phyloP scores from a whole-genome alignment of 2,329 filamentous ascomycete species.

The Colletotrichum chlorophyti region DNA sequence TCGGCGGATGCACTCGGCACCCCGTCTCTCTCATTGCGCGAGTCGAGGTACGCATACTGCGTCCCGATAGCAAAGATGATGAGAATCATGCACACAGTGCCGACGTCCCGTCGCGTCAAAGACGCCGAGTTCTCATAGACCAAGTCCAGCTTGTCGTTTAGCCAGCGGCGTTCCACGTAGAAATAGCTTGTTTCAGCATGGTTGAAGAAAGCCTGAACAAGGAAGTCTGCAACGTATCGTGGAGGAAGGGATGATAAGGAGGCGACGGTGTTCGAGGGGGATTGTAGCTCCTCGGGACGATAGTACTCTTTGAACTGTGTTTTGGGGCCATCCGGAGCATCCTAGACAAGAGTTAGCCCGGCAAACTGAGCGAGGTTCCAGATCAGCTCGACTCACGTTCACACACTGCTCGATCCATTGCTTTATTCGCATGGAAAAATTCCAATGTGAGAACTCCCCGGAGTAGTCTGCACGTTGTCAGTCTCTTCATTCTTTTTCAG shows the following conservation, averaged over 20 bases:
- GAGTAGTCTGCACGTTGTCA: constrained; percentile 49
- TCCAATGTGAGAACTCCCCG: constrained; percentile 60
- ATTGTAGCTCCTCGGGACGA: constrained; percentile 53
- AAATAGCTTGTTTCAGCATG: constrained; percentile 57
- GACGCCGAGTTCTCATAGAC: constrained; percentile 47
- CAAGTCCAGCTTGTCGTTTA: constrained; percentile 46
- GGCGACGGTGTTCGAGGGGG: constrained; percentile 44
- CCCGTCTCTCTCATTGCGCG: constrained; percentile 29
- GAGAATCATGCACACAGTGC: constrained; percentile 51
- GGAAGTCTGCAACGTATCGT: constrained; percentile 52
- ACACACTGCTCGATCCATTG: constrained; percentile 53
- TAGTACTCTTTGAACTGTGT: constrained; percentile 48
- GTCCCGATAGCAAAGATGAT: constrained; percentile 57
- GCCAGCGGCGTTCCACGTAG: constrained; percentile 52
- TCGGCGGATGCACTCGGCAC: constrained; percentile 28
- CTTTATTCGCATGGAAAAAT: constrained; percentile 58
- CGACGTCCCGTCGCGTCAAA: constrained; percentile 47
- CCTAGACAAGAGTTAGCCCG: background rate
- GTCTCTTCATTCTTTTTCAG: background rate
- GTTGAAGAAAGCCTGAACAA: constrained; percentile 54
- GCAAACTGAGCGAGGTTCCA: background rate
- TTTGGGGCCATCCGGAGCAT: constrained; percentile 27
- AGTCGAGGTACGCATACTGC: constrained; percentile 56
- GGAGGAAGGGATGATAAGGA: constrained; percentile 51
- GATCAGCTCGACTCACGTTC: constrained; percentile 33